phyloP scores from a whole-genome alignment of 2,329 filamentous ascomycete species.

The Penicillium sp. region DNA sequence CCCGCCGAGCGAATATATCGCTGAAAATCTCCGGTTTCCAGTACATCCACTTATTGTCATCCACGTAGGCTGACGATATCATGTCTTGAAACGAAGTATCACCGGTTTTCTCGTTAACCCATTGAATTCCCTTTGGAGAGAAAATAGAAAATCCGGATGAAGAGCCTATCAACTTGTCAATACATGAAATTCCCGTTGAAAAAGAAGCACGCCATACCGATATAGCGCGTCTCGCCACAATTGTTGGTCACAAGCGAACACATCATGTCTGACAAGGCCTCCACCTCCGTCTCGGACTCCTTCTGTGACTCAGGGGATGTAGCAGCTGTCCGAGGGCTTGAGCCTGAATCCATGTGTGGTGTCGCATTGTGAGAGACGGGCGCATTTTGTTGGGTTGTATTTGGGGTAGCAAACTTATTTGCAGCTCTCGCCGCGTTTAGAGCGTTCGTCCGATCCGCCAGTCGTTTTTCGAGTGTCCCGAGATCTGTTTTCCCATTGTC shows the following conservation, averaged over 20 bases:
- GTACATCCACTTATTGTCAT: constrained; percentile 93
- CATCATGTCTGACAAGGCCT: constrained; percentile 96
- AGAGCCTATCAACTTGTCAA: constrained; percentile 63
- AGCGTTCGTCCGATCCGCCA: constrained; percentile 56
- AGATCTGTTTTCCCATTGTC: constrained; percentile 85
- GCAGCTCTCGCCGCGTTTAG: constrained; percentile 43
- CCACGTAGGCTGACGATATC: constrained; percentile 87
- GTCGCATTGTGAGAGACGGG: constrained; percentile 48
- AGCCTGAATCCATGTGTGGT: constrained; percentile 50
- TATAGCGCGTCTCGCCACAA: constrained; percentile 91
- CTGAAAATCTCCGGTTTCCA: constrained; percentile 98
- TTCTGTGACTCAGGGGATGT: constrained; percentile 59
- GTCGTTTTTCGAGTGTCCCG: constrained; percentile 80
- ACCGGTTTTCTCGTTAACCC: constrained; percentile 98
- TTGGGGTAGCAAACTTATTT: constrained; percentile 32
- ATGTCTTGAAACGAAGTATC: constrained; percentile 92
- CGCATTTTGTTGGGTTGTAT: constrained; percentile 36
- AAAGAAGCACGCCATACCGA: constrained; percentile 63
- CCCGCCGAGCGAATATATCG: constrained; percentile 82
- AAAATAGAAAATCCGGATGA: constrained; percentile 99
- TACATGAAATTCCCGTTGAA: background rate
- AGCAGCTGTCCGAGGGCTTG: constrained; percentile 56
- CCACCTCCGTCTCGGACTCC: constrained; percentile 71
- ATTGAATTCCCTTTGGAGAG: constrained; percentile 95
- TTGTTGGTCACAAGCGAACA: constrained; percentile 96